Percentiles rank a stretch among this genome's conserved stretches.
Conservation (phyloP, 805 yeast species). For the Spathaspora sp. region DNA sequence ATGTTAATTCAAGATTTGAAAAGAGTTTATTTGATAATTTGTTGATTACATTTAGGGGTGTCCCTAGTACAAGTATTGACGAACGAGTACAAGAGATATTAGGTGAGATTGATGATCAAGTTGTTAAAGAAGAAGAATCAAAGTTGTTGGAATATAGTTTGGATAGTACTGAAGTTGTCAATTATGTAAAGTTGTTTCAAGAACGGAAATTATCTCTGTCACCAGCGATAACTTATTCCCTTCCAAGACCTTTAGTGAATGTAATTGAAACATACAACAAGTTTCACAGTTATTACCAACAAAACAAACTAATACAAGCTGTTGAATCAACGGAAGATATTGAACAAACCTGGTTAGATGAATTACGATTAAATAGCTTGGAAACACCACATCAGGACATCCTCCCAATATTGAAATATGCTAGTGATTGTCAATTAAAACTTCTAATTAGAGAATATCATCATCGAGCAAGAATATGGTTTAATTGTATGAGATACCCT, state of each 20-base stretch:
- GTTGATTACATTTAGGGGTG: constrained; percentile 11
- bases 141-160: constrained; percentile 19
- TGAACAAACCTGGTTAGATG: constrained; percentile 20
- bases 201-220: constrained; percentile 72
- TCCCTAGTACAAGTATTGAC: constrained; percentile 3
- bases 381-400: constrained; percentile 38
- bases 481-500: constrained; percentile 31
- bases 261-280: constrained; percentile 50
- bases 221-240: constrained; percentile 73
- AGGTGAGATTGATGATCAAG: constrained; percentile 2
- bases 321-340: constrained; percentile 23
- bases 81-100: constrained; percentile 4
- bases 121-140: constrained; percentile 8
- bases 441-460: constrained; percentile 50
- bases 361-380: constrained; percentile 19
- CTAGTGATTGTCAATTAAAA: constrained; percentile 32
- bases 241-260: constrained; percentile 59
- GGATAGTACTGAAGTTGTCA: constrained; percentile 29
- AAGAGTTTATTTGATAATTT: constrained; percentile 29
- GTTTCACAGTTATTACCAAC: constrained; percentile 19
- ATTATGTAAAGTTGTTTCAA: constrained; percentile 35
- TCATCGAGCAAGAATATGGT: constrained; percentile 46
- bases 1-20: constrained; percentile 78
- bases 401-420: constrained; percentile 32
- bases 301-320: constrained; percentile 18